Percentiles rank a stretch among this genome's conserved stretches.
Conservation (phyloP, 1,139 yeast species). For the Dujonia santamariae region DNA sequence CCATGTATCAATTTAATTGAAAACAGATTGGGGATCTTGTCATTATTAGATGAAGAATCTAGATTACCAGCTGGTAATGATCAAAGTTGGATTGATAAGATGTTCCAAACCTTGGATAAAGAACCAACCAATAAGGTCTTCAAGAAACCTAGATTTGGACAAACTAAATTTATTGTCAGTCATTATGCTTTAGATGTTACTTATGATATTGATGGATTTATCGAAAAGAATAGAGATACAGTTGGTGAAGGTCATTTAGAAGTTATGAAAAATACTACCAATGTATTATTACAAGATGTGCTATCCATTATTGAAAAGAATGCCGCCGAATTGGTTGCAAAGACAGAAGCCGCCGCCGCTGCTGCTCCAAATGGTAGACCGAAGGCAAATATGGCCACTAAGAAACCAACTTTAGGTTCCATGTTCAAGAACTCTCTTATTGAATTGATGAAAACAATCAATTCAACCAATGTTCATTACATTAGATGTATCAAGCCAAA, state of each 20-base stretch:
- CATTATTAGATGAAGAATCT: slow-evolving; percentile 92
- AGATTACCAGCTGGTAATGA: slow-evolving; percentile 93
- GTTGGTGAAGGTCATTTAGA: slow-evolving; percentile 95
- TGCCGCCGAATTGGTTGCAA: slow-evolving; percentile 52
- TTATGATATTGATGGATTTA: slow-evolving; percentile 91
- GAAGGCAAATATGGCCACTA: slow-evolving; percentile 52
- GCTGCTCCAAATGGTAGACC: slow-evolving; percentile 16
- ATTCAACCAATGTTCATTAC: slow-evolving; percentile 93
- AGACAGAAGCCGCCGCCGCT: slow-evolving; percentile 25
- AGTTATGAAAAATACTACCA: slow-evolving; percentile 68
- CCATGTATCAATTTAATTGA: slow-evolving; percentile 95
- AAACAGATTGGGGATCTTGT: slow-evolving; percentile 80
- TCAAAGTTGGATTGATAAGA: slow-evolving; percentile 86
- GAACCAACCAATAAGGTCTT: slow-evolving; percentile 77
- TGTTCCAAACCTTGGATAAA: slow-evolving; percentile 81
- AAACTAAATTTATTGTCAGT: slow-evolving; percentile 81
- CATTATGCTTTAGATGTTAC: slow-evolving; percentile 95
- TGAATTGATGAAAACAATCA: slow-evolving; percentile 88
- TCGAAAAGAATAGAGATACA: slow-evolving; percentile 95
- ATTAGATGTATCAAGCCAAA: slow-evolving; percentile 98
- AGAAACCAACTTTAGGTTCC: slow-evolving; percentile 92
- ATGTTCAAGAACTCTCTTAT: slow-evolving; percentile 90
- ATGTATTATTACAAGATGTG: slow-evolving; percentile 60
- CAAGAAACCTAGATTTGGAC: slow-evolving; percentile 93
- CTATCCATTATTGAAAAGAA: slow-evolving; percentile 63